phyloP scores from a whole-genome alignment of 495 filamentous ascomycete genomes.

The Penicillium lividum region DNA sequence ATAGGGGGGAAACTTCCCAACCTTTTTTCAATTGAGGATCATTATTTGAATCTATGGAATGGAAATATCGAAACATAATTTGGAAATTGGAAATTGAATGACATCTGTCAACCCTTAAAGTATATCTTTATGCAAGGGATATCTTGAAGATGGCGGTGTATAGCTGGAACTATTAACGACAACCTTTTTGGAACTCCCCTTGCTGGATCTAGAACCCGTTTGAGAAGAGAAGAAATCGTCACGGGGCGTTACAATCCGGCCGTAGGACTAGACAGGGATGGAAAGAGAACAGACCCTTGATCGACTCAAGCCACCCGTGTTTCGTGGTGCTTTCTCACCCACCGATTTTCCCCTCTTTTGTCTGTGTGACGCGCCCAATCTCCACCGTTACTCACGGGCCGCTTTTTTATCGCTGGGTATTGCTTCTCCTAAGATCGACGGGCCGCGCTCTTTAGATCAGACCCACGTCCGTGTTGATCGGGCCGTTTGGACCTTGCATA shows the following conservation, averaged over 20 bases:
- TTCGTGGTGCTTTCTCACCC: slow-evolving; percentile 44
- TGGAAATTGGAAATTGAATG: neutral
- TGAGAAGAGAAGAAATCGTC: neutral
- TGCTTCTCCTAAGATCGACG: slow-evolving; percentile 10
- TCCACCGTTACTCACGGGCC: slow-evolving; percentile 29
- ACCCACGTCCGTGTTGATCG: slow-evolving; percentile 13
- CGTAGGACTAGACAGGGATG: slow-evolving; percentile 26
- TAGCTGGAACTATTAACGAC: neutral
- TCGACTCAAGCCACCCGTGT: slow-evolving; percentile 36
- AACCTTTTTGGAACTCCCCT: neutral
- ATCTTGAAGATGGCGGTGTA: slow-evolving; percentile 10
- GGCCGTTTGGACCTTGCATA: slow-evolving; percentile 8
- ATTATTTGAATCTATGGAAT: no score
- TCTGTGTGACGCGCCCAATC: slow-evolving; percentile 34
- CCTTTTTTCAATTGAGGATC: no score
- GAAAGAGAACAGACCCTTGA: slow-evolving; percentile 37
- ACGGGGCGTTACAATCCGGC: slow-evolving; percentile 3
- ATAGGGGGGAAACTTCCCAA: neutral
- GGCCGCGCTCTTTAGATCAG: slow-evolving; percentile 11
- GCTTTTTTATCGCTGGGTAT: slow-evolving; percentile 14
- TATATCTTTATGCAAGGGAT: slow-evolving; percentile 5
- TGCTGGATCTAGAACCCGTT: slow-evolving; percentile 3
- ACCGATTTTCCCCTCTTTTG: slow-evolving; percentile 34
- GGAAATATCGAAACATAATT: no score
- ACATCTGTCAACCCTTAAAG: slow-evolving; percentile 19